phyloP scores from a whole-genome alignment of 2,329 filamentous ascomycete genomes.

The Periconia sp. region DNA sequence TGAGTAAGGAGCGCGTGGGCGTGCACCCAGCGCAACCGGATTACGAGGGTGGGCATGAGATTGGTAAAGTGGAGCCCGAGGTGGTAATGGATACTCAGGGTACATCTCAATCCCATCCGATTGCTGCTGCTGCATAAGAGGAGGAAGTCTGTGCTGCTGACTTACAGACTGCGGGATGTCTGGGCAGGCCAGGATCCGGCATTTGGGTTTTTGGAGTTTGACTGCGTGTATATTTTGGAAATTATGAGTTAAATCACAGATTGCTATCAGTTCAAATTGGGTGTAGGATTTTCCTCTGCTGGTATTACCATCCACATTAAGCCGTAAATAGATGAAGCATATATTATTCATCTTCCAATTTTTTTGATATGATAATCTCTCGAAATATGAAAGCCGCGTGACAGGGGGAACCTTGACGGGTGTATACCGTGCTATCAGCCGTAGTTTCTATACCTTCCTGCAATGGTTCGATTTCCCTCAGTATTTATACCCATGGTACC shows the following conservation, averaged over 20 bases:
- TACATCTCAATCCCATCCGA: slow-evolving; percentile 35
- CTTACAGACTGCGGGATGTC: slow-evolving; percentile 1
- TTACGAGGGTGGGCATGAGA: slow-evolving; percentile 30
- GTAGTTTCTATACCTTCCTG: no score
- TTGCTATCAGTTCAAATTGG: not conserved
- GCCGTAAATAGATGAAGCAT: no score
- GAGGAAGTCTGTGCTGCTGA: not conserved
- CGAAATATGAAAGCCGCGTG: no score
- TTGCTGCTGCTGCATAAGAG: slow-evolving; percentile 32
- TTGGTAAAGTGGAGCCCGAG: slow-evolving; percentile 28
- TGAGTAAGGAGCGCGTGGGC: slow-evolving; percentile 92
- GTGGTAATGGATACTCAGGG: slow-evolving; percentile 31
- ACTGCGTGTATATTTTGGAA: not conserved
- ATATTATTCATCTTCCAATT: no score
- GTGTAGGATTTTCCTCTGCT: no score
- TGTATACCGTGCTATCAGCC: no score
- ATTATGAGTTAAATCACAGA: not conserved
- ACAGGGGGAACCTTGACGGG: no score
- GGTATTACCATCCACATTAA: no score
- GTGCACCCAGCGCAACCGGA: slow-evolving; percentile 56
- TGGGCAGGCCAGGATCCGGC: not conserved
- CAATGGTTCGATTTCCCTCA: no score
- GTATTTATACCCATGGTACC: no score
- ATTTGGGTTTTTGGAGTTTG: slow-evolving; percentile 5
- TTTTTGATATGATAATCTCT: no score